Evolutionary conservation across 2,329 filamentous ascomycete genomes (phyloP).

Genomic region (Colletotrichum ledebouriae): DNA sequence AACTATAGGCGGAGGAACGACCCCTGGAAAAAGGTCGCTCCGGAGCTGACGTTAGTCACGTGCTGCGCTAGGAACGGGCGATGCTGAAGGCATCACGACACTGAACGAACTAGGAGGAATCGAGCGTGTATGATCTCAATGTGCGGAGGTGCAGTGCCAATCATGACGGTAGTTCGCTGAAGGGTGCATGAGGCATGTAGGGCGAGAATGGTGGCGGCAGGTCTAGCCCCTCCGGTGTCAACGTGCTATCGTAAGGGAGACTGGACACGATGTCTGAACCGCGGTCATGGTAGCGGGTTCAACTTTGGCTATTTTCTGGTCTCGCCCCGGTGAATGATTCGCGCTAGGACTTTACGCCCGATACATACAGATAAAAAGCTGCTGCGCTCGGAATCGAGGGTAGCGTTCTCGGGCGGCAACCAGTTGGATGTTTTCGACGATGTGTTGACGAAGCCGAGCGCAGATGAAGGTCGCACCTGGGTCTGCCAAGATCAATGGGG

Average conservation of each 20-base stretch:
- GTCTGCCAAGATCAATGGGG: constrained; percentile 31
- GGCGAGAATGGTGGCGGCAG: background rate
- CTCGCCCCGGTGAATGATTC: background rate
- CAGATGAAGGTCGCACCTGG: constrained; percentile 4
- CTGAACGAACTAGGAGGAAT: background rate
- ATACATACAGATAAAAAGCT: constrained; percentile 15
- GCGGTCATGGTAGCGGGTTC: constrained; percentile 10
- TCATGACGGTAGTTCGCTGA: constrained; percentile 1
- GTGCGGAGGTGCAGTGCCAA: constrained; percentile 8
- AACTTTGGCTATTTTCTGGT: background rate
- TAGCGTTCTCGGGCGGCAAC: background rate
- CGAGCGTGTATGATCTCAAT: constrained; percentile 15
- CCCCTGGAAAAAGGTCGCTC: no score
- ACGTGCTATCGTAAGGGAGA: constrained; percentile 27
- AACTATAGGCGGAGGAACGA: no score
- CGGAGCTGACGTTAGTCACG: no score
- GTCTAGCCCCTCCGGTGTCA: background rate
- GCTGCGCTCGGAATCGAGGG: constrained; percentile 12
- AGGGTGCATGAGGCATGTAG: constrained; percentile 16
- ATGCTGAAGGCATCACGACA: no score
- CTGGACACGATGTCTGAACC: constrained; percentile 29
- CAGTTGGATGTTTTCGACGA: constrained; percentile 28
- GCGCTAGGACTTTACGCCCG: constrained; percentile 15
- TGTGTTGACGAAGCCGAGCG: constrained; percentile 16
- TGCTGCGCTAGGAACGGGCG: no score